These are phyloP conservation scores for Cicer bijugum DNA, from an alignment of 306 rosid species.

Conservation along the genomic window DNA sequence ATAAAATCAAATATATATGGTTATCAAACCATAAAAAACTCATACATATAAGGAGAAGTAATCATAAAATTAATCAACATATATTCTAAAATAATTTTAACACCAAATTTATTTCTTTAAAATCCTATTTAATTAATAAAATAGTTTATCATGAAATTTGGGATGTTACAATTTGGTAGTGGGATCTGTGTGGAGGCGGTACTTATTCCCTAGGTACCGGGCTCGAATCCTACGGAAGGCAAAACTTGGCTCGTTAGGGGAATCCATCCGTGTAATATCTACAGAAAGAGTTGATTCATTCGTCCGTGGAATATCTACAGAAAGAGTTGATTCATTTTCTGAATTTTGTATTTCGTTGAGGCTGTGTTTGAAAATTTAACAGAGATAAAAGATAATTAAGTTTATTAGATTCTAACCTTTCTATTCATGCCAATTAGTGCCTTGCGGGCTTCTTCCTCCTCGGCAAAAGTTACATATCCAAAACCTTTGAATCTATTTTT, in stretches of 20 bases:
- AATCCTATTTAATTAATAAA: no score
- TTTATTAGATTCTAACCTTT: slow-evolving; percentile 33
- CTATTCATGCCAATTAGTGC: slow-evolving; percentile 45
- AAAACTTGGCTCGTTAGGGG: slow-evolving; percentile 16
- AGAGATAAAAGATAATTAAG: not conserved
- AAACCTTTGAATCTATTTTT: slow-evolving; percentile 45
- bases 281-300: slow-evolving; percentile 9
- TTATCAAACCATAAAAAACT: no score
- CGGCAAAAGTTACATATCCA: slow-evolving; percentile 47
- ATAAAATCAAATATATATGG: no score
- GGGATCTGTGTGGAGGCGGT: no score
- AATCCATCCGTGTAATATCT: slow-evolving; percentile 37
- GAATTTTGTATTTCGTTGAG: slow-evolving; percentile 3
- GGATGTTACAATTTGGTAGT: no score
- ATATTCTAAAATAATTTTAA: no score
- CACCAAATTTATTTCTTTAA: no score
- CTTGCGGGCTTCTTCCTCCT: slow-evolving; percentile 47
- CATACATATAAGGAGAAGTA: no score
- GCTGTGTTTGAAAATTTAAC: not conserved
- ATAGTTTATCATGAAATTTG: no score
- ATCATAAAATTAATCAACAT: no score
- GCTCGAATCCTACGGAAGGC: no score
- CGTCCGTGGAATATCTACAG: slow-evolving; percentile 46
- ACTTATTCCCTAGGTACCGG: no score
- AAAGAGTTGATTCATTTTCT: not conserved